A percentile compares a stretch with the other conserved stretches of the same genome.
Evolutionary conservation across 139 green algal genomes (phyloP).

Genomic region (Protoeuglena noctilucae): DNA sequence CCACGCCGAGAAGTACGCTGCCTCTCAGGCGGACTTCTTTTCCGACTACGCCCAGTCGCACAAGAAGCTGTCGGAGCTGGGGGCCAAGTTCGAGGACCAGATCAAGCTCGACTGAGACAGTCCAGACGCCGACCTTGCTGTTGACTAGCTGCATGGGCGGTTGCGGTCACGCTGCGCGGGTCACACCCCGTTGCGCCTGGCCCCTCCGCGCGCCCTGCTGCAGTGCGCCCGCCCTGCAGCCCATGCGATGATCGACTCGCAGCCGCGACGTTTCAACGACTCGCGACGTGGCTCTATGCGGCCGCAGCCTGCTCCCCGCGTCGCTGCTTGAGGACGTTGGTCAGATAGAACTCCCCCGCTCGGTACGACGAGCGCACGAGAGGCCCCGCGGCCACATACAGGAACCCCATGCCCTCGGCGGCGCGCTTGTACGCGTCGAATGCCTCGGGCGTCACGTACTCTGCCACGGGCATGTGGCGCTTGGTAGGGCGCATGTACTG

Average conservation of each 20-base stretch:
- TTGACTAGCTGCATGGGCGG: too few species aligned
- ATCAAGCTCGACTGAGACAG: too few species aligned
- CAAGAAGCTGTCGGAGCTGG: constrained; percentile 71
- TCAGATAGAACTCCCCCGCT: constrained; percentile 76
- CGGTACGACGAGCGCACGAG: constrained; percentile 88
- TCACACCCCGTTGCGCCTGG: too few species aligned
- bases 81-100: constrained; percentile 48
- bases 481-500: constrained; percentile 99
- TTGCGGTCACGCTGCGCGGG: too few species aligned
- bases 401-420: constrained; percentile 71
- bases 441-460: constrained; percentile 92
- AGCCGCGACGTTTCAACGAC: too few species aligned
- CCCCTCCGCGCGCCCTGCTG: too few species aligned
- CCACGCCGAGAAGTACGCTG: constrained; percentile 74
- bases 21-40: constrained; percentile 65
- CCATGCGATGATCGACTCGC: too few species aligned
- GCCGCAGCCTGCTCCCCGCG: too few species aligned
- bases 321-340: constrained; percentile 34
- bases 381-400: constrained; percentile 84
- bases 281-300: too few species aligned
- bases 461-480: constrained; percentile 86
- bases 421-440: constrained; percentile 69
- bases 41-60: constrained; percentile 54
- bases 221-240: too few species aligned
- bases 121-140: too few species aligned